phyloP scores from a whole-genome alignment of 2,329 filamentous ascomycete species.

The Myriosclerotinia duriaeana region DNA sequence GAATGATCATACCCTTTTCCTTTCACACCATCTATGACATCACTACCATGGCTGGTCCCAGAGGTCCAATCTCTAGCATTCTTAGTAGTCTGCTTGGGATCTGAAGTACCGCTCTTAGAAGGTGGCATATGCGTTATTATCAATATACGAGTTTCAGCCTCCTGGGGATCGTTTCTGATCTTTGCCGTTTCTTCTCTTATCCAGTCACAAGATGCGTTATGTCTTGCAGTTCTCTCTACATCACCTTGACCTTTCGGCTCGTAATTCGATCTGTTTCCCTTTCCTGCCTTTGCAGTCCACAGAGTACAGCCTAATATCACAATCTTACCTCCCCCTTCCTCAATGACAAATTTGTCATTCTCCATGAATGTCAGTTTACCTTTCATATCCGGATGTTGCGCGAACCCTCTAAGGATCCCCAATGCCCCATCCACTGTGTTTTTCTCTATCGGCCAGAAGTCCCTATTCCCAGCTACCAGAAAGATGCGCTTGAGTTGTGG shows the following conservation, averaged over 20 bases:
- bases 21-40: conserved; percentile 10
- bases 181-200: background rate
- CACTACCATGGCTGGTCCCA: background rate
- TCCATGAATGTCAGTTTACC: conserved; percentile 12
- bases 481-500: conserved; percentile 2
- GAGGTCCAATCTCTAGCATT: background rate
- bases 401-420: background rate
- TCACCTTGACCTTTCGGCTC: background rate
- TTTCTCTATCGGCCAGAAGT: background rate
- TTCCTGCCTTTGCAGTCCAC: conserved; percentile 5
- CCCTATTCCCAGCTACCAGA: conserved; percentile 10
- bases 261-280: too few species aligned
- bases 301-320: conserved; percentile 4
- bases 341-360: background rate
- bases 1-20: background rate
- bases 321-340: background rate
- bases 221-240: background rate
- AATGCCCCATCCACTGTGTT: background rate
- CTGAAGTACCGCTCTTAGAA: conserved; percentile 12
- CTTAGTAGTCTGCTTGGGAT: background rate
- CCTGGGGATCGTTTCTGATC: background rate
- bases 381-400: background rate
- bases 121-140: conserved; percentile 21
- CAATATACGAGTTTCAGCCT: conserved; percentile 5
- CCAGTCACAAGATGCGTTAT: background rate